Evolutionary conservation across 768 basidiomycete species (phyloP), one percentile per base, ranked within the genome.

Genomic region (Suillus americanus): DNA sequence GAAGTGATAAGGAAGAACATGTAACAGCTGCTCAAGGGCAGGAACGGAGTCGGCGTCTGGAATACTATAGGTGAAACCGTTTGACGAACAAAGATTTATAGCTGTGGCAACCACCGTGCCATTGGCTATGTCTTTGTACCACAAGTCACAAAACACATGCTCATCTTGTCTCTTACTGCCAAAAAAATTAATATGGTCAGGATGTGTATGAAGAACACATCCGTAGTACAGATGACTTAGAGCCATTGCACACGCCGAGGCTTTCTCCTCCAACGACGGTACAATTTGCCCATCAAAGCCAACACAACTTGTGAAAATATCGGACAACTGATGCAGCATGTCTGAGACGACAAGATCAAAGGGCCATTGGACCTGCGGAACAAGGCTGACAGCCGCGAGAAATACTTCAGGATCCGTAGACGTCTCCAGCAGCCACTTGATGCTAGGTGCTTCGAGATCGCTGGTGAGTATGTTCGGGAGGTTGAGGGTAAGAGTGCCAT

Each of bases 371-470:
- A 68, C 33, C 20, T 43, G 60, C 20, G 61, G 50, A n/a, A 69
- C 60, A 35, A 69, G n/a, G 8, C 20, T 28, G 14, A 54, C 61
- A n/a, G 63, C 61, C 1, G 63, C 56, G 6, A 60, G 3, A 25
- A 54, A 18, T 35, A 68, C 56, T 25, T 68, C 64, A 13, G 50
- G 62, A 62, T 69, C 68, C 16, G 54, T 68, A 2, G 67, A 69
- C 35, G 61, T 69, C 18, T 69, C 63, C 5, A 68, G 66, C n/a
- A 68, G 50, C 68, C 68, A 71, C 46, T 54, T 38, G 33, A 72
- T 65, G 2, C 65, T 28, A 18, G 25, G 50, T 28, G 50, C 50
- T 28, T 51, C 50, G 3, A 51, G 50, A 18, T 28, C 3, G 1
- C 14, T 51, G 50, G 25, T 51, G 16, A 8, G 16, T 28, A 51